phyloP scores from a whole-genome alignment of 1,139 yeast species.

The Geotrichum citri-aurantii region DNA sequence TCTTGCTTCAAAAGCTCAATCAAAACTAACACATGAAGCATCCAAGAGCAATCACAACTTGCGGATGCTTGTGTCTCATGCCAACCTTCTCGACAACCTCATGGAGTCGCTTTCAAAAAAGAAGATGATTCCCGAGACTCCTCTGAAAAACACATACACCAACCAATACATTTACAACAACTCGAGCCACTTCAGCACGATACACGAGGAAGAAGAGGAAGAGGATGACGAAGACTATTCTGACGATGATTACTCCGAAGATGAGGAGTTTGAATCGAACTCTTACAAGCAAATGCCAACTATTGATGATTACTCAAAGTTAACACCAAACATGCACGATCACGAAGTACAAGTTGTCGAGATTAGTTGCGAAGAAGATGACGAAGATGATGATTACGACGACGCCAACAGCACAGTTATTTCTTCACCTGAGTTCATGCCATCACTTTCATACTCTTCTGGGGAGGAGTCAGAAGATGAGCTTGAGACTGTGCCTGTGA shows the following conservation, averaged over 20 bases:
- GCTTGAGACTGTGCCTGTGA: background rate
- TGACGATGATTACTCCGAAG: background rate
- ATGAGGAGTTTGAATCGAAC: background rate
- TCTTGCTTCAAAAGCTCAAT: slow-evolving; percentile 62
- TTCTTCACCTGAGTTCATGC: background rate
- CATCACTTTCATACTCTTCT: background rate
- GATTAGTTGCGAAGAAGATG: background rate
- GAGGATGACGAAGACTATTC: background rate
- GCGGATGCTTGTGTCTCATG: slow-evolving; percentile 63
- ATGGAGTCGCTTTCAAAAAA: background rate
- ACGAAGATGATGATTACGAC: background rate
- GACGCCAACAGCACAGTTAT: background rate
- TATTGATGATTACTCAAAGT: background rate
- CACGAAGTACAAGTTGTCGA: background rate
- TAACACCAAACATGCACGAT: background rate
- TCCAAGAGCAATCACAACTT: slow-evolving; percentile 54
- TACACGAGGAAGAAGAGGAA: background rate
- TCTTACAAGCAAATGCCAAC: background rate
- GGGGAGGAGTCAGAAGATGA: background rate
- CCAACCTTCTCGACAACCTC: slow-evolving; percentile 56
- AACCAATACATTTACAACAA: background rate
- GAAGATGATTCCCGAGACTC: background rate
- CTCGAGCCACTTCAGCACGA: background rate
- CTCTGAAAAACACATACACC: background rate
- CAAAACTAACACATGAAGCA: slow-evolving; percentile 64